Evolutionary conservation across 352 stramenopile species (phyloP).

Genomic region (Phytopythium boreale): DNA sequence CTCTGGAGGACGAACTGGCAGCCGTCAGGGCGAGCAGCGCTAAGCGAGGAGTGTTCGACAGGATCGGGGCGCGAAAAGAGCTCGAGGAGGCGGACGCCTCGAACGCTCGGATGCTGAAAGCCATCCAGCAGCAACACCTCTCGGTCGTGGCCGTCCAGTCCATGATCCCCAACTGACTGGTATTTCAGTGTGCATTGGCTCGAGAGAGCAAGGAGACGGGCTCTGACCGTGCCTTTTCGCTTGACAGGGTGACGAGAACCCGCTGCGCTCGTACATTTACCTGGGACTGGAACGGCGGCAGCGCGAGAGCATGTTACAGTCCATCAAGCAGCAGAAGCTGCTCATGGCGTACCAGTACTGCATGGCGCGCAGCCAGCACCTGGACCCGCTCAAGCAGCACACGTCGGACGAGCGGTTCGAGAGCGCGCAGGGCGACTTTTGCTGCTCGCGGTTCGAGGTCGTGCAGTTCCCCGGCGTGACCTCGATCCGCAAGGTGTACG

Average conservation of each 20-base stretch:
- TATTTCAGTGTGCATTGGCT: background rate
- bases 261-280: slow-evolving; percentile 10
- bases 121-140: slow-evolving; percentile 12
- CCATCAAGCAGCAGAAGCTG: slow-evolving; percentile 9
- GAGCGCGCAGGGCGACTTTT: slow-evolving; percentile 19
- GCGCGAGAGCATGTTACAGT: slow-evolving; percentile 7
- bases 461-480: slow-evolving; percentile 19
- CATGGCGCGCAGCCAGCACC: slow-evolving; percentile 6
- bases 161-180: slow-evolving; percentile 16
- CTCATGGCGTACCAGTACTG: slow-evolving; percentile 11
- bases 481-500: slow-evolving; percentile 25
- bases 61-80: background rate
- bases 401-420: slow-evolving; percentile 22
- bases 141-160: slow-evolving; percentile 15
- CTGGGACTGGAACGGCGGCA: slow-evolving; percentile 2
- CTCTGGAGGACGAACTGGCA: background rate
- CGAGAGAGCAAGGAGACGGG: too few relatives aligned
- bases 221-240: too few relatives aligned
- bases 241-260: slow-evolving; percentile 1
- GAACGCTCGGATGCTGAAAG: slow-evolving; percentile 11
- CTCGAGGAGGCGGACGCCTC: background rate
- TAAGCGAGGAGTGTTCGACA: background rate
- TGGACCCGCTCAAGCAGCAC: slow-evolving; percentile 13
- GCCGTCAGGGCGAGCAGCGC: background rate
- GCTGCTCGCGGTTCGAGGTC: slow-evolving; percentile 16